Conservation (phyloP, 331 rosid species). For the Phaseolus coccineus region DNA sequence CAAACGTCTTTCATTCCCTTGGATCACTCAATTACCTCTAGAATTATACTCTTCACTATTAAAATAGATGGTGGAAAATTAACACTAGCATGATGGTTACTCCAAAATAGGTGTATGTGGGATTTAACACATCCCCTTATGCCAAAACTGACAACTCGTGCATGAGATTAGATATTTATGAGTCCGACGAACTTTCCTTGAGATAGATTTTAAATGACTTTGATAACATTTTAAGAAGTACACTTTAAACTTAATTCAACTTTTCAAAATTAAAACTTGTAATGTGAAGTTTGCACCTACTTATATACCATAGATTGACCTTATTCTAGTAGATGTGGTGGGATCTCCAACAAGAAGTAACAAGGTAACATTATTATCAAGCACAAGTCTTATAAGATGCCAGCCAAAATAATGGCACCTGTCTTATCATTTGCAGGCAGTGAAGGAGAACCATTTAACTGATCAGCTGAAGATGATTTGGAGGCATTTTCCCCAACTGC, state of each 20-base stretch:
- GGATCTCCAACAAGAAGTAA: neutral
- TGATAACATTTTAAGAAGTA: no score
- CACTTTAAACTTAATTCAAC: no score
- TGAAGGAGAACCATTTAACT: conserved; percentile 50
- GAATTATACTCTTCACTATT: neutral
- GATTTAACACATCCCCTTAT: no score
- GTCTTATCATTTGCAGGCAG: conserved; percentile 49
- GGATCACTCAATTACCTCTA: neutral
- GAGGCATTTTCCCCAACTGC: conserved; percentile 53
- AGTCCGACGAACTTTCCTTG: no score
- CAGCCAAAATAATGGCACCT: conserved; percentile 40
- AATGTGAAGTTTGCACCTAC: no score
- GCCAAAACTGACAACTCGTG: no score
- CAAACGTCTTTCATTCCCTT: neutral
- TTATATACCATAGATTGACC: no score
- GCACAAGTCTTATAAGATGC: conserved; percentile 18
- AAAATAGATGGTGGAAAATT: neutral
- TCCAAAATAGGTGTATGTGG: neutral
- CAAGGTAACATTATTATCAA: neutral
- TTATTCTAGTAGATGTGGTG: no score
- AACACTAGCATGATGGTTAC: conserved; percentile 13
- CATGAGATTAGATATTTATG: no score
- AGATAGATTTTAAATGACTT: no score
- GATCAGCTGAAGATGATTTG: conserved; percentile 56
- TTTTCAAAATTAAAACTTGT: no score